These are phyloP conservation scores for Carex parvula DNA, from an alignment of 176 grass and related monocot species.

Conservation along the genomic window DNA sequence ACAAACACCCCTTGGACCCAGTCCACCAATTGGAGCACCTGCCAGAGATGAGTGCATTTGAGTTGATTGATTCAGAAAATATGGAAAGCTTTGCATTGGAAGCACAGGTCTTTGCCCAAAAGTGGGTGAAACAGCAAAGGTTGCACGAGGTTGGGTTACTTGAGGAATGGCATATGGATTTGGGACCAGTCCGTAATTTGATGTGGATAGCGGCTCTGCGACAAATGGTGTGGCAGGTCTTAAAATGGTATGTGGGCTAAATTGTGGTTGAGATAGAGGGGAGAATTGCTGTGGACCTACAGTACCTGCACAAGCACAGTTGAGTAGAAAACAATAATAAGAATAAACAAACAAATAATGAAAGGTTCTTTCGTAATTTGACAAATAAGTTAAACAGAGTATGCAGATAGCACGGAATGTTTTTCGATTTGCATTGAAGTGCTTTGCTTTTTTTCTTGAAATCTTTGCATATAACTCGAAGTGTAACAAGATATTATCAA, in stretches of 20 bases:
- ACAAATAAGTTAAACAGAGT: not conserved
- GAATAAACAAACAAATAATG: not conserved
- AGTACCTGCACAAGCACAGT: not conserved
- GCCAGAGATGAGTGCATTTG: not conserved
- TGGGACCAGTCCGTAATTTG: not conserved
- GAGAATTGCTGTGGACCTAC: not conserved
- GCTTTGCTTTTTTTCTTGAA: not conserved
- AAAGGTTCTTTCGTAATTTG: not conserved
- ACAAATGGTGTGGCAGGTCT: not conserved
- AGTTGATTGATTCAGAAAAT: not conserved
- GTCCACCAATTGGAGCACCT: not conserved
- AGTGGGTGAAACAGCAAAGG: not conserved
- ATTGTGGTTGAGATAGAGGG: not conserved
- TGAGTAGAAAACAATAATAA: not conserved
- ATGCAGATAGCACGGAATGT: not conserved
- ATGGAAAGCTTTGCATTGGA: conserved; percentile 5
- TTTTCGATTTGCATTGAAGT: not conserved
- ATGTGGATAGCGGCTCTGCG: not conserved
- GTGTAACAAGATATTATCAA: not conserved
- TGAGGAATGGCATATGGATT: not conserved
- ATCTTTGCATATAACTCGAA: not conserved
- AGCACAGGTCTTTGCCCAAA: not conserved
- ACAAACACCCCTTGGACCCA: not conserved
- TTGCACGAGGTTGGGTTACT: not conserved
- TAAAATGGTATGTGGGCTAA: not conserved